These are phyloP conservation scores for Allantophomopsis lycopodina DNA, from an alignment of 2,329 filamentous ascomycete species.

Conservation along the genomic window DNA sequence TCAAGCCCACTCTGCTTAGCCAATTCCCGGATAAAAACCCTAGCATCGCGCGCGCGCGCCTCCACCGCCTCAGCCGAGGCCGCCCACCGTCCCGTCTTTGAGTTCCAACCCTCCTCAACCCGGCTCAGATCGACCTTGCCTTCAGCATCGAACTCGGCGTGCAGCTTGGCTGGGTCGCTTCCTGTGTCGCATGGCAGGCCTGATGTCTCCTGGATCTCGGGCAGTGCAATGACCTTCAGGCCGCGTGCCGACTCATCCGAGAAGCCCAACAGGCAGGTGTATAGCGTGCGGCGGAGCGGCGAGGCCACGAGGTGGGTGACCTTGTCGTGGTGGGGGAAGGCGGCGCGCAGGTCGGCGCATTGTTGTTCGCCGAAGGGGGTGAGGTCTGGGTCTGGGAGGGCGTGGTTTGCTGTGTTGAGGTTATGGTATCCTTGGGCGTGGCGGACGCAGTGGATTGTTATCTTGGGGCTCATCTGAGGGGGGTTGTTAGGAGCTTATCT, in stretches of 20 bases:
- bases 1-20: conserved; percentile 13
- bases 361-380: conserved; percentile 66
- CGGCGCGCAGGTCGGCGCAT: conserved; percentile 46
- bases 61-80: neutral
- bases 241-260: conserved; percentile 30
- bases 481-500: too few species aligned
- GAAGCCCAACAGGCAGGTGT: conserved; percentile 64
- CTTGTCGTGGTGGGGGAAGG: conserved; percentile 50
- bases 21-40: conserved; percentile 40
- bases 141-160: conserved; percentile 37
- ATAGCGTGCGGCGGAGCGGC: conserved; percentile 67
- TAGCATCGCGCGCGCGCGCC: conserved; percentile 38
- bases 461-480: neutral
- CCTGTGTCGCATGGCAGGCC: conserved; percentile 67
- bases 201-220: conserved; percentile 68
- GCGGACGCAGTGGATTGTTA: conserved; percentile 52
- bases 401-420: conserved; percentile 53
- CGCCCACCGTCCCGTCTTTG: conserved; percentile 32
- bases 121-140: conserved; percentile 45
- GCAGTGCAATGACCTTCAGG: conserved; percentile 44
- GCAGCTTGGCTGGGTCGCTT: conserved; percentile 36
- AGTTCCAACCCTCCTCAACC: conserved; percentile 57
- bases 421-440: conserved; percentile 78
- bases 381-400: conserved; percentile 63
- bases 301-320: conserved; percentile 65